Evolutionary conservation across 106 monocot species (phyloP).

Genomic region (Allium cepa): DNA sequence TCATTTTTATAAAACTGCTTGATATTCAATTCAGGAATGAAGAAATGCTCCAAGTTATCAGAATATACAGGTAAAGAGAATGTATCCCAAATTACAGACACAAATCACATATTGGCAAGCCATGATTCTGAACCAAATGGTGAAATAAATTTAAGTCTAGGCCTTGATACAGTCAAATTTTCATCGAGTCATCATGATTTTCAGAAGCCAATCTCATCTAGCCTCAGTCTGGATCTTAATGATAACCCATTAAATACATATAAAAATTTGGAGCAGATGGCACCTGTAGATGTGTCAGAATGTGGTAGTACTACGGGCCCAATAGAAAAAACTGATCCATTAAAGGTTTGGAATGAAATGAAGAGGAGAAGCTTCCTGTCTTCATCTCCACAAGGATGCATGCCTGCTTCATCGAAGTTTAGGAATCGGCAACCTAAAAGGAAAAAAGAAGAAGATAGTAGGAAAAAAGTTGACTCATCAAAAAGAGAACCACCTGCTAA

Average conservation of each 20-base stretch:
- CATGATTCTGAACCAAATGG: conserved; percentile 8
- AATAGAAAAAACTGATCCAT: conserved; percentile 35
- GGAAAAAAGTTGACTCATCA: conserved; percentile 28
- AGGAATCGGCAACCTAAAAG: conserved; percentile 32
- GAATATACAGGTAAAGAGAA: conserved; percentile 14
- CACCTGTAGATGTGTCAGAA: conserved; percentile 42
- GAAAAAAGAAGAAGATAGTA: conserved; percentile 48
- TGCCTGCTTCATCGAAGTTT: conserved; percentile 32
- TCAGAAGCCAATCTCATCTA: not conserved
- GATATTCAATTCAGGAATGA: conserved; percentile 4
- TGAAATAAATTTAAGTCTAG: conserved; percentile 14
- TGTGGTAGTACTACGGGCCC: conserved; percentile 78
- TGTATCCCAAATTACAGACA: not conserved
- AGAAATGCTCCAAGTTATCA: conserved; percentile 7
- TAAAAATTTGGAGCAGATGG: conserved; percentile 43
- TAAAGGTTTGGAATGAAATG: conserved; percentile 82
- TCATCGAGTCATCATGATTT: not conserved
- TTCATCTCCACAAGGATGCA: conserved; percentile 32
- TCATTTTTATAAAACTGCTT: no score
- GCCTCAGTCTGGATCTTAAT: conserved; percentile 27
- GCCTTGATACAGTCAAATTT: not conserved
- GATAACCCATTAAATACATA: conserved; percentile 58
- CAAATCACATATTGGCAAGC: conserved; percentile 12
- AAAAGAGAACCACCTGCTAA: conserved; percentile 34
- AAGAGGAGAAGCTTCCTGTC: conserved; percentile 88